Percentiles rank a stretch among this genome's conserved stretches.
Conservation (phyloP, 2,329 filamentous ascomycete genomes). For the Fusarium protoensiforme region DNA sequence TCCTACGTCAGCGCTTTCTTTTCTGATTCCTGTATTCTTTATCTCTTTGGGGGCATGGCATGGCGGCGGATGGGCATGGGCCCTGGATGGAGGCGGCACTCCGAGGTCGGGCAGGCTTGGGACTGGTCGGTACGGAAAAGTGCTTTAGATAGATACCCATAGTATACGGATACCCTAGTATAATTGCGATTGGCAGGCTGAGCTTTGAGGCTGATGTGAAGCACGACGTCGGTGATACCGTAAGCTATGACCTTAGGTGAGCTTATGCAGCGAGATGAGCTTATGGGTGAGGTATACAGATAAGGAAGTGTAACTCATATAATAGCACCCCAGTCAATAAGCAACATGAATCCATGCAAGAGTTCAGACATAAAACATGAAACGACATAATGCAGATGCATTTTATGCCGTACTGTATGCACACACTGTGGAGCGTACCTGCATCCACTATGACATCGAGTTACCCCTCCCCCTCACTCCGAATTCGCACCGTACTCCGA, state of each 20-base stretch:
- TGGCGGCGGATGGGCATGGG: neutral
- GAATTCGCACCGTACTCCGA: constrained; percentile 14
- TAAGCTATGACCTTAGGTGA: neutral
- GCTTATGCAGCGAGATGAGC: neutral
- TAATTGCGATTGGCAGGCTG: neutral
- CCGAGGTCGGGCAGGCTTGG: neutral
- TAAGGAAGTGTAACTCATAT: neutral
- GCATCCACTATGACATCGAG: constrained; percentile 18
- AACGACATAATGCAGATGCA: neutral
- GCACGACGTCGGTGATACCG: neutral
- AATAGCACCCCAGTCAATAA: neutral
- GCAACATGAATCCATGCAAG: neutral
- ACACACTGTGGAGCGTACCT: neutral
- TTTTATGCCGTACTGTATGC: neutral
- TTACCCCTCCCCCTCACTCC: neutral
- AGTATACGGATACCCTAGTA: neutral
- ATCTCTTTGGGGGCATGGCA: neutral
- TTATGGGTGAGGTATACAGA: neutral
- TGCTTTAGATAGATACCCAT: constrained; percentile 5
- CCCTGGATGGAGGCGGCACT: neutral
- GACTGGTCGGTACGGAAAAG: constrained; percentile 7
- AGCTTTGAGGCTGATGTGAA: neutral
- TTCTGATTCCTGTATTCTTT: neutral
- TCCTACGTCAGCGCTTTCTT: neutral
- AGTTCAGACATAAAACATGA: neutral